A percentile compares a stretch with the other conserved stretches of the same genome.
phyloP scores from a whole-genome alignment of 1,284 basidiomycete species.

The Moniliella sp. region DNA sequence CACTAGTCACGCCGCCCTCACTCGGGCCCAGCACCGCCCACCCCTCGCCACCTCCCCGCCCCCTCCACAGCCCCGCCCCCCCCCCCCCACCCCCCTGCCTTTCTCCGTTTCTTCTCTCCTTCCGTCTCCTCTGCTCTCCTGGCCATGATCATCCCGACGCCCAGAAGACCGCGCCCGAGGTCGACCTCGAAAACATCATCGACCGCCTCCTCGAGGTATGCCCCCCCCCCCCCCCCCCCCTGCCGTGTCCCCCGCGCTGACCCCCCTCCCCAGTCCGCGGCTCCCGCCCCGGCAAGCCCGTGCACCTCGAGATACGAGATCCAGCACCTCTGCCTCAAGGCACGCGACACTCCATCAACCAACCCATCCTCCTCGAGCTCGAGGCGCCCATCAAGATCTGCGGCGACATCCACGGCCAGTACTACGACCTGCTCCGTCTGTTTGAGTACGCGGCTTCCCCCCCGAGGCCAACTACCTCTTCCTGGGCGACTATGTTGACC shows the following conservation, averaged over 20 bases:
- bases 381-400: slow-evolving; percentile 94
- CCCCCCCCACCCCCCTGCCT: too few relatives aligned
- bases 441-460: slow-evolving; percentile 90
- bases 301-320: slow-evolving; percentile 81
- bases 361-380: slow-evolving; percentile 75
- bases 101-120: too few relatives aligned
- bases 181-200: slow-evolving; percentile 32
- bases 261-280: too few relatives aligned
- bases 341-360: slow-evolving; percentile 82
- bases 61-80: too few relatives aligned
- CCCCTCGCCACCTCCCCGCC: too few relatives aligned
- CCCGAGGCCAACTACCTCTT: slow-evolving; percentile 86
- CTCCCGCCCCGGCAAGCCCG: slow-evolving; percentile 72
- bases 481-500: slow-evolving; percentile 82
- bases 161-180: too few relatives aligned
- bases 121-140: too few relatives aligned
- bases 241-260: background rate
- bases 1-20: too few relatives aligned
- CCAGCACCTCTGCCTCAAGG: slow-evolving; percentile 82
- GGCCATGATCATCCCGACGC: too few relatives aligned
- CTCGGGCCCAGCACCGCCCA: too few relatives aligned
- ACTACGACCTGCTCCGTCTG: slow-evolving; percentile 73
- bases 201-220: slow-evolving; percentile 31
- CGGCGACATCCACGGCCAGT: slow-evolving; percentile 84
- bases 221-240: slow-evolving; percentile 4